Conservation (phyloP, 2,329 filamentous ascomycete species). For the Pleomassaria siparia region DNA sequence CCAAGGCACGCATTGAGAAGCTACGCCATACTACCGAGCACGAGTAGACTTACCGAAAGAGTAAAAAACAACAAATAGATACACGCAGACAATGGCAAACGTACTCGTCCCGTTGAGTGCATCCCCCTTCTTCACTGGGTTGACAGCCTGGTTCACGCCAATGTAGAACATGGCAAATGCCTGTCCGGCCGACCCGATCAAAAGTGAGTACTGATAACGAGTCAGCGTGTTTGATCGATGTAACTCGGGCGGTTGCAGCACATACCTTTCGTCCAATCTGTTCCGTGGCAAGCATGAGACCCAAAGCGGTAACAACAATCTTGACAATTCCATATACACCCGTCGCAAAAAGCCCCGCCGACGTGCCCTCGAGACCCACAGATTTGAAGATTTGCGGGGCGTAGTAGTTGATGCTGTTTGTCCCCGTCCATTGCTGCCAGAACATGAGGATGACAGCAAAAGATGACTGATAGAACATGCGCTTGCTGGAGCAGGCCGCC, state of each 20-base stretch:
- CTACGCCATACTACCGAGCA: background rate
- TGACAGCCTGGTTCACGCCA: constrained; percentile 36
- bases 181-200: constrained; percentile 46
- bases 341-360: constrained; percentile 48
- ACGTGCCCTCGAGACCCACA: constrained; percentile 43
- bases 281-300: constrained; percentile 49
- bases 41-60: constrained; percentile 37
- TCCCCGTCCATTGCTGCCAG: constrained; percentile 46
- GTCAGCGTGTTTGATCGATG: constrained; percentile 4
- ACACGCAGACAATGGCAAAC: constrained; percentile 56
- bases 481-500: constrained; percentile 40
- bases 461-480: constrained; percentile 44
- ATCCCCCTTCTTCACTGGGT: constrained; percentile 32
- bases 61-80: constrained; percentile 52
- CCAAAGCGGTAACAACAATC: constrained; percentile 47
- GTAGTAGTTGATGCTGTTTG: constrained; percentile 44
- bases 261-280: constrained; percentile 47
- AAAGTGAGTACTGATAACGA: constrained; percentile 38
- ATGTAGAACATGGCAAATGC: constrained; percentile 49
- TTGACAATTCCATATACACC: constrained; percentile 52
- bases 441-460: constrained; percentile 50
- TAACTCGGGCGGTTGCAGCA: background rate
- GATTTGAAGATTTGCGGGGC: constrained; percentile 48
- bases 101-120: constrained; percentile 40
- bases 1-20: too few species aligned